Conservation (phyloP, 106 monocot genomes). For the Dendrobium chrysotoxum region DNA sequence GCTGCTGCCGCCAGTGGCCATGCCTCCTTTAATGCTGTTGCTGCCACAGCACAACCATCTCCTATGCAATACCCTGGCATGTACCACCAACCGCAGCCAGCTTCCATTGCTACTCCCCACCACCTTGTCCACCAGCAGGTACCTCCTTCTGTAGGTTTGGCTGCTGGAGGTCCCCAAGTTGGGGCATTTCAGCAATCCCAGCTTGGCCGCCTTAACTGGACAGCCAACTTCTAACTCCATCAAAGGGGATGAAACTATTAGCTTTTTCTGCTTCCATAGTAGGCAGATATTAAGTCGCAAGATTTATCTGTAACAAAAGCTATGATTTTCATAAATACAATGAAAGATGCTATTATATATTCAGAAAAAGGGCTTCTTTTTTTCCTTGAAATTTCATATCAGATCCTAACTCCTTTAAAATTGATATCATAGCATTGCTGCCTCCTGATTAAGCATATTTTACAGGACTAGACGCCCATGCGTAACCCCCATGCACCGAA, state of each 20-base stretch:
- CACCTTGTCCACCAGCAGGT: slow-evolving; percentile 49
- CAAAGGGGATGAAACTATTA: not conserved
- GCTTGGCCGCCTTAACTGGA: slow-evolving; percentile 58
- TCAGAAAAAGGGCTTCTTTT: not conserved
- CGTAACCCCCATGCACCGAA: too few species aligned
- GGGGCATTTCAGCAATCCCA: slow-evolving; percentile 72
- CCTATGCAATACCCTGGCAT: slow-evolving; percentile 55
- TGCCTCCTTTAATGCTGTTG: slow-evolving; percentile 46
- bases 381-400: not conserved
- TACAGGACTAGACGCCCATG: too few species aligned
- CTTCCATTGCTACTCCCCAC: slow-evolving; percentile 39
- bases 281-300: not conserved
- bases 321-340: not conserved
- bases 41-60: slow-evolving; percentile 40
- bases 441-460: not conserved
- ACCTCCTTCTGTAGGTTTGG: slow-evolving; percentile 45
- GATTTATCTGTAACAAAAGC: not conserved
- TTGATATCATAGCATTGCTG: not conserved
- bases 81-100: slow-evolving; percentile 58
- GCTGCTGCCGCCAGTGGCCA: slow-evolving; percentile 23
- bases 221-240: slow-evolving; percentile 39
- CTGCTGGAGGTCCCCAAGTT: slow-evolving; percentile 43
- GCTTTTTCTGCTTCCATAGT: not conserved
- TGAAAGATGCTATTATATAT: slow-evolving; percentile 3
- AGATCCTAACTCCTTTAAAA: not conserved